These are phyloP conservation scores for Oryza longistaminata DNA, from an alignment of 176 grass and related monocot genomes.

Conservation along the genomic window DNA sequence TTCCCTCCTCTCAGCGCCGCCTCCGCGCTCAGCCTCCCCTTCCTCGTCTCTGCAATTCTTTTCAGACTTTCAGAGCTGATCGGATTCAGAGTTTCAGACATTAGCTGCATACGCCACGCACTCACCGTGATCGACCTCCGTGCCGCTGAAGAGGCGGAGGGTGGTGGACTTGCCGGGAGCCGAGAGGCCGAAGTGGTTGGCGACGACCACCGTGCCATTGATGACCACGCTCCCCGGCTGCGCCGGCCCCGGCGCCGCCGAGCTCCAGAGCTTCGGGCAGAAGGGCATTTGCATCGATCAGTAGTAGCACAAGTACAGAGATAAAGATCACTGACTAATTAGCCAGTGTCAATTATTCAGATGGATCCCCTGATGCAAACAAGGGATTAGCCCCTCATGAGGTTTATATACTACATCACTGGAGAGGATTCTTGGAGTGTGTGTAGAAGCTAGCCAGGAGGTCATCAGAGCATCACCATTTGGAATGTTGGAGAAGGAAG, in stretches of 20 bases:
- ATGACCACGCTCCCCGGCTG: slow-evolving; percentile 21
- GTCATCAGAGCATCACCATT: slow-evolving; percentile 27
- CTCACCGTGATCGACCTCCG: slow-evolving; percentile 65
- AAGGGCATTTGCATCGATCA: slow-evolving; percentile 52
- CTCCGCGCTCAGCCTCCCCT: slow-evolving; percentile 62
- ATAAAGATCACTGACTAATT: background rate
- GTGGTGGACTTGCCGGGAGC: slow-evolving; percentile 56
- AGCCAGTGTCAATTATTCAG: background rate
- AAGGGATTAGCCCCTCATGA: background rate
- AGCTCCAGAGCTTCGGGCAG: slow-evolving; percentile 27
- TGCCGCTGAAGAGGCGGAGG: slow-evolving; percentile 69
- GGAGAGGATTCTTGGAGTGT: slow-evolving; percentile 58
- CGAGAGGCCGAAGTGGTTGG: slow-evolving; percentile 33
- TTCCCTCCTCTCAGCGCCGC: slow-evolving; percentile 50
- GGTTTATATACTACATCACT: background rate
- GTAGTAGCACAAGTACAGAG: background rate
- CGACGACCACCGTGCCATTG: slow-evolving; percentile 68
- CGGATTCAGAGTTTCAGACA: no score
- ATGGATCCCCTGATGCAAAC: background rate
- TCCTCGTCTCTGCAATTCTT: slow-evolving; percentile 48
- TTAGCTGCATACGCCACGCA: no score
- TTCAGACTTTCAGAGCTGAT: background rate
- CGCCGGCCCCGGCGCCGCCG: background rate
- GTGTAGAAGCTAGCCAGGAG: slow-evolving; percentile 34
- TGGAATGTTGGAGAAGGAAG: background rate